These are phyloP conservation scores for Neurospora sp. DNA, from an alignment of 495 filamentous ascomycete species.

Conservation along the genomic window DNA sequence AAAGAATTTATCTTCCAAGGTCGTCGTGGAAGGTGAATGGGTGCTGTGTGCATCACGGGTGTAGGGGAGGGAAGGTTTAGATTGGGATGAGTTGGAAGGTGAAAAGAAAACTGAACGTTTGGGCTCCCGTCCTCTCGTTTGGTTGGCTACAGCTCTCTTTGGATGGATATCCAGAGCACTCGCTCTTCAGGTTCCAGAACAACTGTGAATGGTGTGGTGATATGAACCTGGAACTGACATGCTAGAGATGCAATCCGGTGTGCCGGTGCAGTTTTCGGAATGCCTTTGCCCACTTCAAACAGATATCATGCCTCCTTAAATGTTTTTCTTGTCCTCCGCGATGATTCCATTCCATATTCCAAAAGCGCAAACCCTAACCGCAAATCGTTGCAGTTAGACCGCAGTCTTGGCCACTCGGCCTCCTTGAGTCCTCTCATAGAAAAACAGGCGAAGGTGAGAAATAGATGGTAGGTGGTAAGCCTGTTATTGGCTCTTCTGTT, in stretches of 20 bases:
- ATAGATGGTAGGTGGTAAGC: not conserved
- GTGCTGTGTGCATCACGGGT: not conserved
- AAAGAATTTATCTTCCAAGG: not conserved
- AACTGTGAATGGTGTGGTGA: not conserved
- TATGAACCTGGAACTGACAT: not conserved
- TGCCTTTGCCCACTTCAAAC: not conserved
- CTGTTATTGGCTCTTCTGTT: not conserved
- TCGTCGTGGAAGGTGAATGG: not conserved
- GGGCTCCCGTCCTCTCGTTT: not conserved
- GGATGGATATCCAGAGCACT: not conserved
- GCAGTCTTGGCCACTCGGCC: not conserved
- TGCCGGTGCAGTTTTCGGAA: not conserved
- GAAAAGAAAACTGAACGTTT: slow-evolving; percentile 2
- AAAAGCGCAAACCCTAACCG: not conserved
- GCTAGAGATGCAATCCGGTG: not conserved
- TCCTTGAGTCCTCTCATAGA: not conserved
- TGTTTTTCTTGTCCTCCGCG: not conserved
- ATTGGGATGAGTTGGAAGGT: not conserved
- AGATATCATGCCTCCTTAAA: not conserved
- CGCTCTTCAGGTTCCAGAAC: not conserved
- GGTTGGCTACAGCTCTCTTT: not conserved
- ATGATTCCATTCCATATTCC: not conserved
- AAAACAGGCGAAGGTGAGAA: not conserved
- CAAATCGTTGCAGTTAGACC: not conserved
- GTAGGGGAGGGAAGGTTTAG: not conserved